phyloP scores from a whole-genome alignment of 2,329 filamentous ascomycete species.

The Scleromitrula shiraiana region DNA sequence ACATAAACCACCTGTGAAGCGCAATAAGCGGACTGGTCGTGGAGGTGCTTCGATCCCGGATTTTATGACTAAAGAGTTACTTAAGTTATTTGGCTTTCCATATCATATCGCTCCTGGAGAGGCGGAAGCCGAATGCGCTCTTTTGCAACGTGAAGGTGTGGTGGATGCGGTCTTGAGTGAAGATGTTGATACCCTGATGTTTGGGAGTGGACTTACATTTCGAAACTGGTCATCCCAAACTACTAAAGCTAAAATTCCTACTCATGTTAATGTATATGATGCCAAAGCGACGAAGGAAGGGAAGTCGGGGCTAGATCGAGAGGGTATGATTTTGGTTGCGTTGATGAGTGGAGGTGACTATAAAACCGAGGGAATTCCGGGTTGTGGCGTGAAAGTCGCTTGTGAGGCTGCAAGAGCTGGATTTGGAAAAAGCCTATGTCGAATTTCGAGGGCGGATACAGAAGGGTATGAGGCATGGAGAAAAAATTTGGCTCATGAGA shows the following conservation, averaged over 20 bases:
- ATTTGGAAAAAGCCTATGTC: slow-evolving; percentile 70
- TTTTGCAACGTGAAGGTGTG: slow-evolving; percentile 71
- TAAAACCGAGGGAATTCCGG: slow-evolving; percentile 75
- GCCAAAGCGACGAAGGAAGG: slow-evolving; percentile 45
- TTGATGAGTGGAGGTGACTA: slow-evolving; percentile 96
- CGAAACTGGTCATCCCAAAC: slow-evolving; percentile 77
- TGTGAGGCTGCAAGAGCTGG: slow-evolving; percentile 85
- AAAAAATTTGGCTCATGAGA: slow-evolving; percentile 61
- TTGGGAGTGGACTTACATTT: slow-evolving; percentile 72
- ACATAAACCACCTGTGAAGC: slow-evolving; percentile 78
- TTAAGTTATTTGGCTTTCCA: slow-evolving; percentile 77
- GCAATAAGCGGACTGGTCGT: slow-evolving; percentile 66
- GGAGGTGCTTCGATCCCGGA: slow-evolving; percentile 59
- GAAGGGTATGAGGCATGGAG: slow-evolving; percentile 62
- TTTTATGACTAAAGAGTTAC: slow-evolving; percentile 72
- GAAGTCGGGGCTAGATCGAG: slow-evolving; percentile 57
- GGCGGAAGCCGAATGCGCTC: slow-evolving; percentile 90
- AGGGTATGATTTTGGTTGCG: slow-evolving; percentile 90
- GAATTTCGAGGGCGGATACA: slow-evolving; percentile 50
- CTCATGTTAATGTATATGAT: slow-evolving; percentile 80
- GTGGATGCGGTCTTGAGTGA: slow-evolving; percentile 94
- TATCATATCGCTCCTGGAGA: slow-evolving; percentile 86
- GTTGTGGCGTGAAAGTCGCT: slow-evolving; percentile 80
- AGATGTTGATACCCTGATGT: slow-evolving; percentile 97
- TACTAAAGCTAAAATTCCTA: slow-evolving; percentile 58